Evolutionary conservation across 805 yeast species (phyloP).

Genomic region (Blastobotrys attinorum): DNA sequence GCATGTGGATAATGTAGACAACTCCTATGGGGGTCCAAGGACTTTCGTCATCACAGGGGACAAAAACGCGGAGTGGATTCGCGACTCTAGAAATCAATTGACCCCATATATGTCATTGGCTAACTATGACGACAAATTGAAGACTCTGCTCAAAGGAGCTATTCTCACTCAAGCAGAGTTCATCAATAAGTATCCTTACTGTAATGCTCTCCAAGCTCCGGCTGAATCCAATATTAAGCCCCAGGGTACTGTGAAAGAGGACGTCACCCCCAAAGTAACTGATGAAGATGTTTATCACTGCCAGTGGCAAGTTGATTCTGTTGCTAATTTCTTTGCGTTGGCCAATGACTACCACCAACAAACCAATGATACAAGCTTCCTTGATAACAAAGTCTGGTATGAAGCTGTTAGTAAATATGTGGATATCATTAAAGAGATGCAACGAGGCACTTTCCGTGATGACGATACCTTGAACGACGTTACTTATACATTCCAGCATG

Average conservation of each 20-base stretch:
- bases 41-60: slow-evolving; percentile 87
- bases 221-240: slow-evolving; percentile 30
- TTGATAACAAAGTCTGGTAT: slow-evolving; percentile 52
- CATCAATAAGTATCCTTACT: slow-evolving; percentile 60
- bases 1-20: slow-evolving; percentile 35
- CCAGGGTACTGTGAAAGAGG: slow-evolving; percentile 36
- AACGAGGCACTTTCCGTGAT: slow-evolving; percentile 41
- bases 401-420: slow-evolving; percentile 47
- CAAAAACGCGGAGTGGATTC: slow-evolving; percentile 87
- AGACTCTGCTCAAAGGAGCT: slow-evolving; percentile 62
- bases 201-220: slow-evolving; percentile 92
- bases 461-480: slow-evolving; percentile 41
- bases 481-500: slow-evolving; percentile 61
- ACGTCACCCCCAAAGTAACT: slow-evolving; percentile 66
- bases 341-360: slow-evolving; percentile 54
- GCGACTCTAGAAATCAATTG: slow-evolving; percentile 81
- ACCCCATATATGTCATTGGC: slow-evolving; percentile 64
- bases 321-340: slow-evolving; percentile 72
- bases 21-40: slow-evolving; percentile 34
- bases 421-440: slow-evolving; percentile 49
- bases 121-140: slow-evolving; percentile 41
- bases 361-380: slow-evolving; percentile 24
- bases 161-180: slow-evolving; percentile 69
- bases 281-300: slow-evolving; percentile 80
- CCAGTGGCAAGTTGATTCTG: slow-evolving; percentile 79